Evolutionary conservation across 345 rosid genomes (phyloP).

Genomic region (Carallia brachiata): DNA sequence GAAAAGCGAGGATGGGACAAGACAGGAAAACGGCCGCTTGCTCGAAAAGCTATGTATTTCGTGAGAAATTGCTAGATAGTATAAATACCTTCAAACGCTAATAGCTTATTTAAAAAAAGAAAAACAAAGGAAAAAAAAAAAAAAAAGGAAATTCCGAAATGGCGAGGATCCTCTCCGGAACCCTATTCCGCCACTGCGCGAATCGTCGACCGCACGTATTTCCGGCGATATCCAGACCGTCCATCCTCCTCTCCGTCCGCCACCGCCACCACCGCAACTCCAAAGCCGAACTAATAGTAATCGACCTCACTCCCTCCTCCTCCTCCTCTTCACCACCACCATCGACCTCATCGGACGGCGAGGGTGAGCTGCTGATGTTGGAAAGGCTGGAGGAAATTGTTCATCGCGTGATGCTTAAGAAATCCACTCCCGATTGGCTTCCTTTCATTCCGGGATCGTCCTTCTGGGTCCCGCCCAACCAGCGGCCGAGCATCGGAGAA

Average conservation of each 20-base stretch:
- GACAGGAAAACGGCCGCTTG: too few relatives aligned
- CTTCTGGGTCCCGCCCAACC: conserved; percentile 46
- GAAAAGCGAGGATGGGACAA: too few relatives aligned
- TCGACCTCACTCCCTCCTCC: conserved; percentile 32
- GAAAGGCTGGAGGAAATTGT: conserved; percentile 39
- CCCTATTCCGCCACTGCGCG: not conserved
- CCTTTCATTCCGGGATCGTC: conserved; percentile 49
- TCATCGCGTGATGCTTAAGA: conserved; percentile 33
- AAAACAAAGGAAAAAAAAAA: too few relatives aligned
- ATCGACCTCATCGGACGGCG: conserved; percentile 2
- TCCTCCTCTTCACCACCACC: conserved; percentile 22
- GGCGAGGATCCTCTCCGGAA: not conserved
- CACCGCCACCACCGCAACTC: conserved; percentile 15
- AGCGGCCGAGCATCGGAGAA: conserved; percentile 19
- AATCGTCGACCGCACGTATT: not conserved
- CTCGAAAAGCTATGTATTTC: too few relatives aligned
- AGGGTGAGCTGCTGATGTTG: conserved; percentile 12
- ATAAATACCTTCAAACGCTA: too few relatives aligned
- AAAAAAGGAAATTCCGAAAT: not conserved
- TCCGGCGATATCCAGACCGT: not conserved
- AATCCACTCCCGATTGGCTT: conserved; percentile 50
- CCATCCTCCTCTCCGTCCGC: conserved; percentile 13
- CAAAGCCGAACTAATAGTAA: conserved; percentile 30
- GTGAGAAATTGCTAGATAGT: too few relatives aligned
- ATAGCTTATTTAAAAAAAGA: too few relatives aligned